Conservation (phyloP, 805 yeast genomes). For the Starmerella vitae region DNA sequence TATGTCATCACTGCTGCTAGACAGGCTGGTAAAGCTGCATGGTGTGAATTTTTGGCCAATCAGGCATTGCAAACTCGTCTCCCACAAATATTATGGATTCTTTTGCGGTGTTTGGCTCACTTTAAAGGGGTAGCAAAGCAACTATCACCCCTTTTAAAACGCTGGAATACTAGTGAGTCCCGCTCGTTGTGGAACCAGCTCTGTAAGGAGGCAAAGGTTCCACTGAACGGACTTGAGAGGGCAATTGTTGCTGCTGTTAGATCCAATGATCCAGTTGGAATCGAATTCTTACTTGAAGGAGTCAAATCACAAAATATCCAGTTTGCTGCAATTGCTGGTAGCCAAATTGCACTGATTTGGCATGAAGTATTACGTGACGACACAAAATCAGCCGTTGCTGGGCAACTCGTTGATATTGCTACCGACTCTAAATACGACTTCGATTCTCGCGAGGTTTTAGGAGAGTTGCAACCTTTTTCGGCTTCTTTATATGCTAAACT, state of each 20-base stretch:
- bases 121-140: constrained; percentile 30
- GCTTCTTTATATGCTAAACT: constrained; percentile 46
- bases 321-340: constrained; percentile 32
- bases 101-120: constrained; percentile 36
- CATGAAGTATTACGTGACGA: constrained; percentile 39
- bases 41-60: constrained; percentile 22
- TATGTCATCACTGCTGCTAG: constrained; percentile 32
- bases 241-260: constrained; percentile 48
- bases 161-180: constrained; percentile 30
- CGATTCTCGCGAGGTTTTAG: constrained; percentile 37
- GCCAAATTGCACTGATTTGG: constrained; percentile 45
- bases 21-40: constrained; percentile 21
- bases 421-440: constrained; percentile 30
- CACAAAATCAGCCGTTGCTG: constrained; percentile 42
- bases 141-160: constrained; percentile 32
- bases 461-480: constrained; percentile 40
- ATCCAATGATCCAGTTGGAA: constrained; percentile 47
- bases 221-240: constrained; percentile 42
- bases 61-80: constrained; percentile 30
- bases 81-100: constrained; percentile 42
- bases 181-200: constrained; percentile 13
- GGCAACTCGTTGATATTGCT: constrained; percentile 46
- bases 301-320: constrained; percentile 35
- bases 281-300: constrained; percentile 42
- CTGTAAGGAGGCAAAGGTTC: constrained; percentile 24